Evolutionary conservation across 352 stramenopile genomes (phyloP).

Genomic region (Phytopythium boreale): DNA sequence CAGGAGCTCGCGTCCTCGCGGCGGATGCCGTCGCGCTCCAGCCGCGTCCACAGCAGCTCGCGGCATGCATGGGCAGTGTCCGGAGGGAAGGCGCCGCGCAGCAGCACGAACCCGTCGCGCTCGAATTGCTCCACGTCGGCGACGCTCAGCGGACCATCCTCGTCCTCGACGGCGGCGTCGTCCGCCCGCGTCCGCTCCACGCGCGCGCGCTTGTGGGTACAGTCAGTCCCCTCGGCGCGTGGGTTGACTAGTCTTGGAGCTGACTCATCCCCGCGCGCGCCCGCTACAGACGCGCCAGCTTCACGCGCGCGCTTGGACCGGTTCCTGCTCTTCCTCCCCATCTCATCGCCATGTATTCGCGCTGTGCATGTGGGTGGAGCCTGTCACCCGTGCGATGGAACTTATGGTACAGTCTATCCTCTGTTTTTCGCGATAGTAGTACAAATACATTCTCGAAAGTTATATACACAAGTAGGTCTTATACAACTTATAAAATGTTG

Average conservation of each 20-base stretch:
- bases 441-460: too few species aligned
- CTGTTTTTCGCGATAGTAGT: too few species aligned
- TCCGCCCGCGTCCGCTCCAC: neutral
- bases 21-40: slow-evolving; percentile 32
- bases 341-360: neutral
- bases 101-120: slow-evolving; percentile 66
- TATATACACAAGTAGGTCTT: too few species aligned
- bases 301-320: neutral
- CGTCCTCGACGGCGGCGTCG: neutral
- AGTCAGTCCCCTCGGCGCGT: neutral
- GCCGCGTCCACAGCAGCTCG: slow-evolving; percentile 40
- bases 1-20: slow-evolving; percentile 38
- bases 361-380: neutral
- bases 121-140: slow-evolving; percentile 50
- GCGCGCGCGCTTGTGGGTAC: neutral
- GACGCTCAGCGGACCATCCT: slow-evolving; percentile 17
- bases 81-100: slow-evolving; percentile 44
- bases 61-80: slow-evolving; percentile 41
- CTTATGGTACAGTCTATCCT: too few species aligned
- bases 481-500: too few species aligned
- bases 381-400: too few species aligned
- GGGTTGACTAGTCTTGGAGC: neutral
- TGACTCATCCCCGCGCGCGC: neutral
- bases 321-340: slow-evolving; percentile 7
- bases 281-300: neutral